Percentiles rank a stretch among this genome's conserved stretches.
phyloP scores from a whole-genome alignment of 768 basidiomycete genomes.

The Serendipita indica region DNA sequence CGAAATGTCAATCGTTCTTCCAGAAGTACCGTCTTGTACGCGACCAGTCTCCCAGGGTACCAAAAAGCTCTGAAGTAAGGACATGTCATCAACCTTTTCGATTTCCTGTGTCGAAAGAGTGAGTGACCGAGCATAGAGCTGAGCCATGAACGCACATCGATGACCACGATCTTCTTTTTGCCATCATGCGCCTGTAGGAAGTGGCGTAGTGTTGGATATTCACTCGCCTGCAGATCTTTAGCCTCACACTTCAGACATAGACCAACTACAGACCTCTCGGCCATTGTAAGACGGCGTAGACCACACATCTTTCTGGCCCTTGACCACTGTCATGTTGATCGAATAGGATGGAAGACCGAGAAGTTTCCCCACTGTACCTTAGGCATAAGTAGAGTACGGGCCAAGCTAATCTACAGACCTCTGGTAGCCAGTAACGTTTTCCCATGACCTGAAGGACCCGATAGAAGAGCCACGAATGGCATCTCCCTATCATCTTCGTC shows the following conservation, averaged over 20 bases:
- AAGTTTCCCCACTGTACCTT: not conserved
- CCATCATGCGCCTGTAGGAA: not conserved
- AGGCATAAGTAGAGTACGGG: not conserved
- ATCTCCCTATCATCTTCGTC: not conserved
- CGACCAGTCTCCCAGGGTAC: slow-evolving; percentile 6
- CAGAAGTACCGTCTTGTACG: not conserved
- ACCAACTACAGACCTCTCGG: not conserved
- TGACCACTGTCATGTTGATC: slow-evolving; percentile 4
- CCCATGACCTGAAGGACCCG: slow-evolving; percentile 4
- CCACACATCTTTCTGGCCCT: not conserved
- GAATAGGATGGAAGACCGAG: not conserved
- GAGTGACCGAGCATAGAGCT: not conserved
- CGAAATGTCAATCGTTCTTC: not conserved
- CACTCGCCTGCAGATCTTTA: not conserved
- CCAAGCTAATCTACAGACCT: not conserved
- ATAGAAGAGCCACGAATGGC: not conserved
- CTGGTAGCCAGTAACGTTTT: not conserved
- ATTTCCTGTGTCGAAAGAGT: not conserved
- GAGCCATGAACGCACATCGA: not conserved
- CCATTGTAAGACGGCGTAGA: not conserved
- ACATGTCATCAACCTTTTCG: not conserved
- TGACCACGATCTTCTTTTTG: not conserved
- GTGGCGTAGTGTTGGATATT: not conserved
- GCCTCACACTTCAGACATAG: not conserved
- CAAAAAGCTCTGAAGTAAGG: not conserved